Base-by-base conservation (phyloP, 169 alveolate genomes). In the Cryptosporidium meleagridis region DNA sequence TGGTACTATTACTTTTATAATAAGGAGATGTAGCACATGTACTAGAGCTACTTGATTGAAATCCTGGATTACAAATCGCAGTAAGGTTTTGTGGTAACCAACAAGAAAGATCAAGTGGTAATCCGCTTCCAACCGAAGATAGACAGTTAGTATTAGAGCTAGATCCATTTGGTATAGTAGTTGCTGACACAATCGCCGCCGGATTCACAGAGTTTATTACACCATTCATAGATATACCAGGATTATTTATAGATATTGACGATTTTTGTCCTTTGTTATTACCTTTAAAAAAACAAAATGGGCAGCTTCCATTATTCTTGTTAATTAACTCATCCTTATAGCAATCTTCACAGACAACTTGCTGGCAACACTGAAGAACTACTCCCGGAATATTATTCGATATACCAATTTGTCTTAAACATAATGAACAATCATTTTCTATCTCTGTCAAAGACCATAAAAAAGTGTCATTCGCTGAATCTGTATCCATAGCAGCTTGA, bases 371-470 rank as follows among this genome's bases (percentile, higher is more conserved):
- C 62, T 75, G 89, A 62, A 80, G 89, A 12, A 80, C 52, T 44
- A 62, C 68, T 39, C 75, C 75, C 16, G 75, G 68, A 31, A 80
- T 67, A 67, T 67, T 67, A 44, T 62, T 80, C 21, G 68, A 35
- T 62, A 80, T 44, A 21, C 75, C 89, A 41, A 80, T 41, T 37
- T 80, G 89, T 80, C 89, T 59, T 65, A 67, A 80, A 80, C 89
- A 80, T n/a, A 80, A 65, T 31, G 89, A 65, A 31, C 89, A 80
- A n/a, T 80, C 89, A 62, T 80, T 80, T 53, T 80, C 89, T 29
- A 75, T 75, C n/a, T 75, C 87, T 37, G 89, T 65, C 62, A 80
- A 80, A 59, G 89, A 80, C 89, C 89, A 80, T 41, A 80, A 62
- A 80, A 80, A 80, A 80, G 80, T 37, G 75, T 65, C 75, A 44